A percentile compares a stretch with the other conserved stretches of the same genome.
Conservation (phyloP, 176 grass and related monocot genomes). For the Aegilops speltoides region DNA sequence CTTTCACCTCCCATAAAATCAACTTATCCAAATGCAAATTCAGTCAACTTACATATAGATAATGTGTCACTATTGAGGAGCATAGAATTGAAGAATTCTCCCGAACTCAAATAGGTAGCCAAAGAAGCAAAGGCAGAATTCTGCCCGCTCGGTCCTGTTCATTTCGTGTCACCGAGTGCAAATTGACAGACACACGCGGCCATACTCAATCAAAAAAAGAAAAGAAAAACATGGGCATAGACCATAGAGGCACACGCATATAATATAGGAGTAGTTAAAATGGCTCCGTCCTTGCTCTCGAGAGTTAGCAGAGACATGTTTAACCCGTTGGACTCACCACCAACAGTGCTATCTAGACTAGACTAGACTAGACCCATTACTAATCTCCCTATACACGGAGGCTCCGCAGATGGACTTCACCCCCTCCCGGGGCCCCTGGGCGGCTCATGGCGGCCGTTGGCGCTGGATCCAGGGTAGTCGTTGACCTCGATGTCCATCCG, state of each 20-base stretch:
- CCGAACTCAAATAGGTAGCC: too few relatives aligned
- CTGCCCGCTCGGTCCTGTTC: too few relatives aligned
- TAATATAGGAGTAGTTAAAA: neutral
- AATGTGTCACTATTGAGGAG: neutral
- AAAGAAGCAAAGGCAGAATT: neutral
- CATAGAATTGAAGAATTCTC: too few relatives aligned
- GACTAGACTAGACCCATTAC: too few relatives aligned
- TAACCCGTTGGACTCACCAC: neutral
- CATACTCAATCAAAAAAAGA: neutral
- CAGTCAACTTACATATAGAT: too few relatives aligned
- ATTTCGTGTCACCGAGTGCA: neutral
- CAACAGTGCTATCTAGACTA: neutral
- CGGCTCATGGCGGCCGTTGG: slow-evolving; percentile 75
- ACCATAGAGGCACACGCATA: neutral
- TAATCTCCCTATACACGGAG: neutral
- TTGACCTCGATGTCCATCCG: slow-evolving; percentile 76
- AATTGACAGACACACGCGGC: neutral
- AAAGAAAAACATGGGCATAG: too few relatives aligned
- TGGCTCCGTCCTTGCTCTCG: too few relatives aligned
- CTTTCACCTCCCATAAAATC: too few relatives aligned
- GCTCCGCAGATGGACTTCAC: neutral
- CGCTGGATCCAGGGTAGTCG: slow-evolving; percentile 82
- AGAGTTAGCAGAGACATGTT: neutral
- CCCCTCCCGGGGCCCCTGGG: slow-evolving; percentile 65
- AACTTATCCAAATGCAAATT: too few relatives aligned